phyloP scores from a whole-genome alignment of 1,284 basidiomycete species.

The Cryptococcus sp. region DNA sequence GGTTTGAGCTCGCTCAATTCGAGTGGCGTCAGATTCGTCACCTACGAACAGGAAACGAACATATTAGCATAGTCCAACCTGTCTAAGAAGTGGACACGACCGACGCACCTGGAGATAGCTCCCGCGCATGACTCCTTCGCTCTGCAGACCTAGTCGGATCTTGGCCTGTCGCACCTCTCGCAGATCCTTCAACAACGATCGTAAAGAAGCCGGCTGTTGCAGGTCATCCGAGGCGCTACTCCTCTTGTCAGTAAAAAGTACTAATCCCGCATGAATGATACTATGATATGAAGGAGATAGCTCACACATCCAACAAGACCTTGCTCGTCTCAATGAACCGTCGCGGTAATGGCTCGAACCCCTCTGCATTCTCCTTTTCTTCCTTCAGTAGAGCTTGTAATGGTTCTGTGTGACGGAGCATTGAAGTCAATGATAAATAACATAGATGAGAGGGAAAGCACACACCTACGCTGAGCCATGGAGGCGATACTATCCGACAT shows the following conservation, averaged over 20 bases:
- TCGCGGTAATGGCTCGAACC: conserved; percentile 75
- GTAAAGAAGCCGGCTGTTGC: conserved; percentile 74
- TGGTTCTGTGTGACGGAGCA: conserved; percentile 60
- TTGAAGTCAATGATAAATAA: not conserved
- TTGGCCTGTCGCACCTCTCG: conserved; percentile 94
- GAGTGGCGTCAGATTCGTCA: conserved; percentile 82
- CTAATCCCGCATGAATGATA: not conserved
- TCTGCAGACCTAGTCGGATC: conserved; percentile 79
- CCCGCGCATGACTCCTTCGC: conserved; percentile 58
- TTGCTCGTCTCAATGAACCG: conserved; percentile 87
- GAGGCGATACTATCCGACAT: conserved; percentile 84
- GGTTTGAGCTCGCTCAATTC: conserved; percentile 91
- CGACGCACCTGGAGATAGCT: conserved; percentile 66
- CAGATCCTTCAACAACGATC: conserved; percentile 85
- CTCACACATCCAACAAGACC: conserved; percentile 83
- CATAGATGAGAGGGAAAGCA: conserved; percentile 10
- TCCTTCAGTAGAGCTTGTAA: conserved; percentile 69
- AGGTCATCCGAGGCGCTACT: conserved; percentile 86
- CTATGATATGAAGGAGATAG: conserved; percentile 18
- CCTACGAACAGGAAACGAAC: conserved; percentile 54
- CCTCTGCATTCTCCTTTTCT: conserved; percentile 67
- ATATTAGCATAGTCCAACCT: not conserved
- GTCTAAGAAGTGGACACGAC: not conserved
- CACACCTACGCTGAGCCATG: conserved; percentile 84
- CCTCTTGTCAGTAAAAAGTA: no score